These are phyloP conservation scores for Planoprotostelium fungivorum DNA, from an alignment of 78 protist genomes.

Conservation along the genomic window DNA sequence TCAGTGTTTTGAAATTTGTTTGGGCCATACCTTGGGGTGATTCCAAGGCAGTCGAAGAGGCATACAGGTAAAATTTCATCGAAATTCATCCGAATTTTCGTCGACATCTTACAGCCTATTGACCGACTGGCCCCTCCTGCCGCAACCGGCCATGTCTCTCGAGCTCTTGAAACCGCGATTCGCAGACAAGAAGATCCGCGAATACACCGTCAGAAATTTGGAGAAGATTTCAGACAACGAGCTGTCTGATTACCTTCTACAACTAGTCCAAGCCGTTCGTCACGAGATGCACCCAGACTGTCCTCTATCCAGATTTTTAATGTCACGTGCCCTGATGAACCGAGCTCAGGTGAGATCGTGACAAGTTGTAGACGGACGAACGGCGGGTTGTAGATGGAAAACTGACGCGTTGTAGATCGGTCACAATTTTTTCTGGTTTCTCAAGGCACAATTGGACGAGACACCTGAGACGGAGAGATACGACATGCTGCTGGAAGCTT, in stretches of 20 bases:
- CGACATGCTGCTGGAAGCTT: conserved; percentile 74
- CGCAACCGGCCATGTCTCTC: conserved; percentile 43
- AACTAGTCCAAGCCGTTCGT: conserved; percentile 81
- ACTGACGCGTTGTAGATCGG: conserved; percentile 15
- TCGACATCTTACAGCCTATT: conserved; percentile 9
- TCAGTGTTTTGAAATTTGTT: neutral
- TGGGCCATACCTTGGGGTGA: neutral
- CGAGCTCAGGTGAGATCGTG: conserved; percentile 23
- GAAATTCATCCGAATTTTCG: neutral
- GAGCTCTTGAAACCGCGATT: conserved; percentile 67
- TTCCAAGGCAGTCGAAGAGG: neutral
- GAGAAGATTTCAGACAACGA: conserved; percentile 50
- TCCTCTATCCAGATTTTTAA: conserved; percentile 71
- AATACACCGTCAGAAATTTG: conserved; percentile 66
- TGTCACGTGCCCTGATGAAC: conserved; percentile 62
- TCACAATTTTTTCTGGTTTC: conserved; percentile 66
- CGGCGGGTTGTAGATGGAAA: too few relatives aligned
- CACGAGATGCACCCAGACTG: conserved; percentile 81
- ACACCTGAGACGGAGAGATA: conserved; percentile 65
- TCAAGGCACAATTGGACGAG: conserved; percentile 56
- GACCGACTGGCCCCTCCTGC: conserved; percentile 31
- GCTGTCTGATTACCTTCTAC: conserved; percentile 68
- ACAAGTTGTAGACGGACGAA: neutral
- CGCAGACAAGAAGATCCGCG: conserved; percentile 68
- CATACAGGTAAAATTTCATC: neutral